phyloP scores from a whole-genome alignment of 345 rosid species.

The Aegle marmelos region DNA sequence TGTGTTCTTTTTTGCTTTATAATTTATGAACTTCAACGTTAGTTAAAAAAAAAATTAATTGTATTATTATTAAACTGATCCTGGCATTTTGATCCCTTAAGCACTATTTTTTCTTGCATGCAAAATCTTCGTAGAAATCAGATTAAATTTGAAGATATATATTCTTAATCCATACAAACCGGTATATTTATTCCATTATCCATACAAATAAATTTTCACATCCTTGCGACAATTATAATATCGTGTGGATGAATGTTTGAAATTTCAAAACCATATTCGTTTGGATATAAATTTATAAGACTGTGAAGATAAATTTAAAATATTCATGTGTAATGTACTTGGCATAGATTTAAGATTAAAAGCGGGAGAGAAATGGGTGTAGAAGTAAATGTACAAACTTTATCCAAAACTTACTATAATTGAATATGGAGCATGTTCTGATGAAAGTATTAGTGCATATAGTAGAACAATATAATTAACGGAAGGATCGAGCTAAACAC shows the following conservation, averaged over 20 bases:
- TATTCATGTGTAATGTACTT: neutral
- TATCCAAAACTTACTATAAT: neutral
- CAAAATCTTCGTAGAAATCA: neutral
- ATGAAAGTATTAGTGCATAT: neutral
- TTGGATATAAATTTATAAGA: neutral
- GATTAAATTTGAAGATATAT: too few species aligned
- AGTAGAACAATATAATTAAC: neutral
- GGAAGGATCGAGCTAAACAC: neutral
- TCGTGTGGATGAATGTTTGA: neutral
- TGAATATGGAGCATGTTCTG: neutral
- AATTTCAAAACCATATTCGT: neutral
- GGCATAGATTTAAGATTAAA: neutral
- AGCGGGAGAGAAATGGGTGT: neutral
- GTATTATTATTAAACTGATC: neutral
- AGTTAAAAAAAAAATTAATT: neutral
- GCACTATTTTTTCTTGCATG: neutral
- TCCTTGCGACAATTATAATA: neutral
- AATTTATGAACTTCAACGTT: neutral
- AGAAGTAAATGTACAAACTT: neutral
- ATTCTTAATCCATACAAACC: neutral
- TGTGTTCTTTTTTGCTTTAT: neutral
- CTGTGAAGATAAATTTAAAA: neutral
- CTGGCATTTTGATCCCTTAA: neutral
- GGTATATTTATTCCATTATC: neutral
- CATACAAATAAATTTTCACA: neutral